Percentiles rank a stretch among this genome's conserved stretches.
Conservation (phyloP, 1,139 yeast species). For the Geotrichum fermentans region DNA sequence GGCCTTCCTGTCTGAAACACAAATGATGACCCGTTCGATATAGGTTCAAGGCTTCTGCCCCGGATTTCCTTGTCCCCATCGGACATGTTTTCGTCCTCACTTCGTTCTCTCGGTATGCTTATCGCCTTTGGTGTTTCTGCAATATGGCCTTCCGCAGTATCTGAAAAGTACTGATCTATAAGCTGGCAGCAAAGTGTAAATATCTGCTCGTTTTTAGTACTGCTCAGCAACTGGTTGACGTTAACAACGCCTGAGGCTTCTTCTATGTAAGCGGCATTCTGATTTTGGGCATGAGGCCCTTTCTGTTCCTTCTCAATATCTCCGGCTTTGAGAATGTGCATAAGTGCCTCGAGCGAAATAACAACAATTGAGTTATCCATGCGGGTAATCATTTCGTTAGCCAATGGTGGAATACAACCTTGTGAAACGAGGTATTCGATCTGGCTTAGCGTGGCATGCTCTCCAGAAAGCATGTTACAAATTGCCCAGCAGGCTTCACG, state of each 20-base stretch:
- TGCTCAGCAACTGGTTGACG: conserved; percentile 80
- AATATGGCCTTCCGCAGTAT: too few species aligned
- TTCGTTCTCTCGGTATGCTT: too few species aligned
- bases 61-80: background rate
- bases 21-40: background rate
- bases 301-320: conserved; percentile 79
- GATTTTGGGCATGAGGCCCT: conserved; percentile 48
- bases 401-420: conserved; percentile 95
- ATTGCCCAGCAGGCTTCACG: conserved; percentile 99
- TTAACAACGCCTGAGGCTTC: conserved; percentile 98
- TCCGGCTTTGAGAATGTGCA: conserved; percentile 89
- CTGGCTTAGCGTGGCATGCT: conserved; percentile 64
- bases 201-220: conserved; percentile 82
- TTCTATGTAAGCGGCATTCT: conserved; percentile 85
- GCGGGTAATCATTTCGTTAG: conserved; percentile 72
- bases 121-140: too few species aligned
- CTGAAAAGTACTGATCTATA: conserved; percentile 75
- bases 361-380: conserved; percentile 90
- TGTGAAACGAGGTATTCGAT: conserved; percentile 86
- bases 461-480: conserved; percentile 95
- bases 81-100: too few species aligned
- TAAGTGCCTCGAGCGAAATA: conserved; percentile 91
- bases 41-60: background rate
- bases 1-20: background rate
- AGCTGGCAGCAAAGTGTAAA: conserved; percentile 85